These are phyloP conservation scores for Prunus mume DNA, from an alignment of 306 rosid genomes.

Conservation along the genomic window DNA sequence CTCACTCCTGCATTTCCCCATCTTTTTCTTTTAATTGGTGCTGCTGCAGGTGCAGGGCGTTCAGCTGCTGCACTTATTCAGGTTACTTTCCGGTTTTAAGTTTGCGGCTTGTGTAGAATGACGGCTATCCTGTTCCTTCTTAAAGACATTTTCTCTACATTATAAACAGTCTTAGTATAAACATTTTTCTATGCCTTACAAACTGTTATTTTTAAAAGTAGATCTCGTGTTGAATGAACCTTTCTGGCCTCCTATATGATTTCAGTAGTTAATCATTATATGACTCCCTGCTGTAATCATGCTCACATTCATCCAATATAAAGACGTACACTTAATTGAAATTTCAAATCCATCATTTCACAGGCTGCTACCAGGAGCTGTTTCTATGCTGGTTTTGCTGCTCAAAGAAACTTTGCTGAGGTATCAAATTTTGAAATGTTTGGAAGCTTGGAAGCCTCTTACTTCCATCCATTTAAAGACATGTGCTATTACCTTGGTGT, in stretches of 20 bases:
- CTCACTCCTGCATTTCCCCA: conserved; percentile 83
- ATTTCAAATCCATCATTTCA: conserved; percentile 30
- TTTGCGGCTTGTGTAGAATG: too few relatives aligned
- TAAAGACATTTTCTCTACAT: neutral
- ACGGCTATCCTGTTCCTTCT: too few relatives aligned
- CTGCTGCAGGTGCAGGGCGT: conserved; percentile 74
- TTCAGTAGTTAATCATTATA: neutral
- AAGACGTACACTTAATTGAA: conserved; percentile 2
- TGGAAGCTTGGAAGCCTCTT: conserved; percentile 11
- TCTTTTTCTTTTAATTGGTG: conserved; percentile 61
- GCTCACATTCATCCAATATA: neutral
- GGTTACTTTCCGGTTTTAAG: conserved; percentile 13
- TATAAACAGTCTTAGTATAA: neutral
- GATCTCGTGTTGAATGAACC: neutral
- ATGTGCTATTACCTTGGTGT: neutral
- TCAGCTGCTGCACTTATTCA: conserved; percentile 63
- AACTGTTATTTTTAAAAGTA: neutral
- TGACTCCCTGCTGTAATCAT: neutral
- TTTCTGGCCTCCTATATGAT: neutral
- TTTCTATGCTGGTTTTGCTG: conserved; percentile 98
- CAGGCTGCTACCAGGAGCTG: conserved; percentile 98
- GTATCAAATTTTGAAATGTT: conserved; percentile 30
- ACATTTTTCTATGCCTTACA: neutral
- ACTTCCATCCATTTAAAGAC: conserved; percentile 10
- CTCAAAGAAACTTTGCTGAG: conserved; percentile 98